Percentiles rank a stretch among this genome's conserved stretches.
Evolutionary conservation across 1,139 yeast genomes (phyloP).

Genomic region (Kluyveromyces marxianus): DNA sequence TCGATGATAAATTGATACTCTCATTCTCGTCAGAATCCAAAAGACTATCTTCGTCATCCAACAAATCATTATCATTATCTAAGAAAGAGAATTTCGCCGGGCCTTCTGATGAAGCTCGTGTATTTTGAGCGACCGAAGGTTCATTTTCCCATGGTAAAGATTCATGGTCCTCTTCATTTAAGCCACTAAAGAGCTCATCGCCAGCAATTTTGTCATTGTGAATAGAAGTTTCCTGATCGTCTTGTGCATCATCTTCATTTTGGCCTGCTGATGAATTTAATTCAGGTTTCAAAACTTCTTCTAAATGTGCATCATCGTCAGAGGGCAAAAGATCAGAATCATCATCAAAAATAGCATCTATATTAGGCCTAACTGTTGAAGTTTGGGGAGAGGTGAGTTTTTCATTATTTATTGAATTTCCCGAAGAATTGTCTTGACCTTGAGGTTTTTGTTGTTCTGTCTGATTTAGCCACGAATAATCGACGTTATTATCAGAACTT

Average conservation of each 20-base stretch:
- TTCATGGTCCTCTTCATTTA: no score
- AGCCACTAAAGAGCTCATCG: no score
- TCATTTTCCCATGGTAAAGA: background rate
- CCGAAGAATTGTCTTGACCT: no score
- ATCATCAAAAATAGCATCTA: constrained; percentile 6
- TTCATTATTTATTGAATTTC: no score
- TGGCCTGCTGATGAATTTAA: background rate
- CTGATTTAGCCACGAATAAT: no score
- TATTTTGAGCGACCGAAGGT: background rate
- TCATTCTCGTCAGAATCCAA: constrained; percentile 23
- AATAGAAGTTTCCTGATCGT: background rate
- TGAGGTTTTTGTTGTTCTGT: no score
- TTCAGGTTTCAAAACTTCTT: background rate
- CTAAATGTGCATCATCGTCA: constrained; percentile 15
- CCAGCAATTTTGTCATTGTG: no score
- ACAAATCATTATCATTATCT: constrained; percentile 25
- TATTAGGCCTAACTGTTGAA: background rate
- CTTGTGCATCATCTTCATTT: background rate
- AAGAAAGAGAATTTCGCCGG: constrained; percentile 18
- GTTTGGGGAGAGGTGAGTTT: background rate
- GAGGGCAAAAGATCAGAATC: constrained; percentile 25
- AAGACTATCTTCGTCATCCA: constrained; percentile 27
- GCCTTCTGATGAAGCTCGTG: background rate
- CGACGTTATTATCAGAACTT: no score
- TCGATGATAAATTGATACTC: background rate